Evolutionary conservation across 1,139 yeast species (phyloP), one percentile per base, ranked within the genome.

Genomic region (Candida sanyaensis): DNA sequence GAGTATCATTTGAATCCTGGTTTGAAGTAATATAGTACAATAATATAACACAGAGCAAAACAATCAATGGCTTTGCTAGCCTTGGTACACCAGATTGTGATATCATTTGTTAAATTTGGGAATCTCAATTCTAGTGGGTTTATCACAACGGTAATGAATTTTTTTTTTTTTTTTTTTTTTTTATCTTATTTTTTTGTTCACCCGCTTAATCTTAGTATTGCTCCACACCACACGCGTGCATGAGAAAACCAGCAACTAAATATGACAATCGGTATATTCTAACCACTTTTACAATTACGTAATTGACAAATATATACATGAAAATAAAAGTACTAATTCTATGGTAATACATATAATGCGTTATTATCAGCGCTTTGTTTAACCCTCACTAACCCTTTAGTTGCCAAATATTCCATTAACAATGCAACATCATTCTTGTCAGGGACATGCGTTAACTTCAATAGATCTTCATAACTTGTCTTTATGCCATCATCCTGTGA

Each of bases 331-430:
- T 17, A 17, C 21, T 17, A 17, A 17, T 17, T 17, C 28, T 41
- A 41, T 32, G 37, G 37, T 31, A 54, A 47, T 26, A 53, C 37
- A 48, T 65, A 68, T 48, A 68, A 53, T 48, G 65, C 56, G 41
- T 61, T 57, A 11, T 53, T 50, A 37, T 52, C 41, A 43, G 45
- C 37, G 11, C 62, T 61, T 46, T 57, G 60, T 37, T 62, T 64
- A 6, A 71, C 75, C 5, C 52, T 47, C 13, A 63, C 58, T 29
- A 71, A 56, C 1, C 74, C 75, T 49, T 59, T 51, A 36, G 62
- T 63, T 4, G 70, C 77, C 41, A 72, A 55, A 13, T 41, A 28
- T 7, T 41, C 38, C 24, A 50, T 29, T 2, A 36, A 54, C 27
- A 32, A 30, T 10, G 30, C 40, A 12, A 53, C 47, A 56, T 57